These are phyloP conservation scores for Coemansia sp. DNA, from an alignment of 192 early-diverging fungal genomes.

Conservation along the genomic window DNA sequence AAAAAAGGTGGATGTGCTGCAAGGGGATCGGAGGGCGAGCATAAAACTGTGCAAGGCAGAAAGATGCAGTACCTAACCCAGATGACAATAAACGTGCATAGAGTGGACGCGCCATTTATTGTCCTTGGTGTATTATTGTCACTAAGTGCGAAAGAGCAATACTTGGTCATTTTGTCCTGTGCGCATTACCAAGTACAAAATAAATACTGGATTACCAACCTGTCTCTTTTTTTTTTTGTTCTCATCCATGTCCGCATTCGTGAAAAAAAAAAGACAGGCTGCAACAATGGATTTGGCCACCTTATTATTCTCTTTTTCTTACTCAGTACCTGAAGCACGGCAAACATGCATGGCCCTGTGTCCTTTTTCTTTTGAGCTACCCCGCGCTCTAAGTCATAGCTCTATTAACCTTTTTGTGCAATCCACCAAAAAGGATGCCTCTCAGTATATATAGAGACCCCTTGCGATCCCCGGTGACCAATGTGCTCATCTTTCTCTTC, in stretches of 20 bases:
- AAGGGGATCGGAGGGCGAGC: neutral
- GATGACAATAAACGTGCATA: constrained; percentile 7
- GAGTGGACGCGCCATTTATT: constrained; percentile 7
- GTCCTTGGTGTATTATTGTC: constrained; percentile 1
- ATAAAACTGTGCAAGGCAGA: neutral
- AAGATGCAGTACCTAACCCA: constrained; percentile 1
- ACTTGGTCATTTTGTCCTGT: neutral
- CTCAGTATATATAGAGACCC: neutral
- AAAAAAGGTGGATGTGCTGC: constrained; percentile 1
- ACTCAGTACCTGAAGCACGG: constrained; percentile 11
- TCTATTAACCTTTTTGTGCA: neutral
- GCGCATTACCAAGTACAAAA: constrained; percentile 2
- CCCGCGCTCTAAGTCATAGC: constrained; percentile 1
- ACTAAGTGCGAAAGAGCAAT: neutral
- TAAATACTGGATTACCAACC: neutral
- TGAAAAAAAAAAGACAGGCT: neutral
- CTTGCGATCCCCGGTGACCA: neutral
- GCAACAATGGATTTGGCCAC: constrained; percentile 13
- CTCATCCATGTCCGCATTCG: constrained; percentile 6
- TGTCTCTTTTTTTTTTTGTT: constrained; percentile 2
- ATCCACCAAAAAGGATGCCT: neutral
- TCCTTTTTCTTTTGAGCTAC: constrained; percentile 9
- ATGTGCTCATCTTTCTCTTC: neutral
- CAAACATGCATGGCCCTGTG: constrained; percentile 13
- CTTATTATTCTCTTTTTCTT: constrained; percentile 10